phyloP scores from a whole-genome alignment of 768 basidiomycete genomes.

The Kwoniella mangroviensis region DNA sequence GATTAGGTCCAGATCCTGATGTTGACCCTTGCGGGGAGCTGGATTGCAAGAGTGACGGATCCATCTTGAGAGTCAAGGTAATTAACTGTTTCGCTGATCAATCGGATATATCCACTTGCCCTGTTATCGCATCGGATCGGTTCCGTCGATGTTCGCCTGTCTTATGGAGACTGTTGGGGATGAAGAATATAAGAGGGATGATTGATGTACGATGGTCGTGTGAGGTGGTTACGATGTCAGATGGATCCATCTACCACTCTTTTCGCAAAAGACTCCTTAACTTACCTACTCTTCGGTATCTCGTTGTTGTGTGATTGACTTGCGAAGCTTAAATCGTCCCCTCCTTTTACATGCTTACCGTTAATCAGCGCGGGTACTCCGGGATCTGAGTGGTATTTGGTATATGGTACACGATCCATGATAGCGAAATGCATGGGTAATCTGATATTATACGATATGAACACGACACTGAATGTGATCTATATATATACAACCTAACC shows the following conservation, averaged over 20 bases:
- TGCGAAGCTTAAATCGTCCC: conserved; percentile 1
- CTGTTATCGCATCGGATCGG: neutral
- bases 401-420: neutral
- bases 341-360: neutral
- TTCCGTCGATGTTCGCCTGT: neutral
- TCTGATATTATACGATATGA: neutral
- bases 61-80: neutral
- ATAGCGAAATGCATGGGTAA: neutral
- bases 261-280: neutral
- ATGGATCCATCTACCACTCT: neutral
- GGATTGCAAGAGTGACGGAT: neutral
- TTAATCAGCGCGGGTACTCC: neutral
- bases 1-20: neutral
- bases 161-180: neutral
- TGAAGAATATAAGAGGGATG: neutral
- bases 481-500: neutral
- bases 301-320: too few relatives aligned
- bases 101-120: neutral
- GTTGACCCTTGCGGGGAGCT: neutral
- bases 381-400: too few relatives aligned
- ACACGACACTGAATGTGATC: neutral
- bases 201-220: conserved; percentile 13
- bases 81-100: neutral
- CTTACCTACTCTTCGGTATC: too few relatives aligned
- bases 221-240: neutral